Base-by-base conservation (phyloP, 805 yeast genomes). In the Metschnikowia cubensis region DNA sequence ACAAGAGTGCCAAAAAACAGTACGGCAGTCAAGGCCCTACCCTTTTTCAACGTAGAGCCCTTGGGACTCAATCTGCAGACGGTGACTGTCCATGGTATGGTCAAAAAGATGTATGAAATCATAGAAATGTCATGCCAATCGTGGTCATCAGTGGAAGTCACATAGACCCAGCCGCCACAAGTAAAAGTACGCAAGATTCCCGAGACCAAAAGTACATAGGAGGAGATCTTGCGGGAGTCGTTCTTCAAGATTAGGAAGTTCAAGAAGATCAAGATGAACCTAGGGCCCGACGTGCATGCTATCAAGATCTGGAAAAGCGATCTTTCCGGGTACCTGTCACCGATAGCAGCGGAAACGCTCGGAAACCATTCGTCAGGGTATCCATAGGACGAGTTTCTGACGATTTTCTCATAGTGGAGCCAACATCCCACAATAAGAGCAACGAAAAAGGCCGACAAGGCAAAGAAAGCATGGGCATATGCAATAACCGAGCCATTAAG, bases 341-440 rank as follows among this genome's bases (percentile, higher is more conserved):
- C 99, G 63, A 94, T 94, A 1, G 99, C 82, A 1, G 99, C 98
- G 35, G 96, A 86, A 2, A 94, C 99, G 61, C 95, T 85, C 2
- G 99, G 99, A 64, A 94, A 92, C 98, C 99, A 94, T 67, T 94
- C 99, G 52, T 91, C 94, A 2, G 99, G 99, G 64, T 89, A 94
- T 1, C 96, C 95, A 63, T 75, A 91, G 55, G 82, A 81, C 43
- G 91, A 87, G 65, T 94, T 94, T 61, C 83, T 76, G 10, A 94
- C 96, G 63, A 94, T 94, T 65, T 94, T 90, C 52, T 85, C 73
- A 69, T 83, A 94, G 68, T 92, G 99, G 22, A 92, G 75, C 47
- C 75, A 74, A 53, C 81, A 81, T 0, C 96, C 97, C 29, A 88
- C 82, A 0, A 76, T 62, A 21, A 91, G 75, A 3, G 97, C 96